Conservation (phyloP, 305 asterid genomes). For the Fraxinus platypoda region DNA sequence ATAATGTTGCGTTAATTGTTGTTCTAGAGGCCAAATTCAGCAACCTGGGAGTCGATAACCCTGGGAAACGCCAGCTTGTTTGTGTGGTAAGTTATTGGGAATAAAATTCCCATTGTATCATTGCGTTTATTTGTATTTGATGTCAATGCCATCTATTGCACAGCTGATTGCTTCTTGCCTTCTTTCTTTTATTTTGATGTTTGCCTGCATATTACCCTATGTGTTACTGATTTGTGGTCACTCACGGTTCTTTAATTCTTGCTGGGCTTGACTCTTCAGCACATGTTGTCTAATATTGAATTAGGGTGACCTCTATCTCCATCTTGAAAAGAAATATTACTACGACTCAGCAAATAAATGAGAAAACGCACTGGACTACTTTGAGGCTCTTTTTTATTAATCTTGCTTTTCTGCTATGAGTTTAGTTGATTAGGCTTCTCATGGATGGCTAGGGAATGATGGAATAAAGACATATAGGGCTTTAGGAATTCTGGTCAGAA, state of each 20-base stretch:
- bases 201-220: not conserved
- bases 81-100: slow-evolving; percentile 69
- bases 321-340: not conserved
- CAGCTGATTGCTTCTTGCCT: not conserved
- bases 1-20: slow-evolving; percentile 77
- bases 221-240: not conserved
- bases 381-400: not conserved
- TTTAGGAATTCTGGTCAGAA: not conserved
- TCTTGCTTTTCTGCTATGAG: not conserved
- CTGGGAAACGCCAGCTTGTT: slow-evolving; percentile 87
- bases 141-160: not conserved
- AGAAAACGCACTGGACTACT: not conserved
- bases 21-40: slow-evolving; percentile 88
- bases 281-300: not conserved
- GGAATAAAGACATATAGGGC: not conserved
- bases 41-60: slow-evolving; percentile 76
- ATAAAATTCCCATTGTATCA: not conserved
- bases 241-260: not conserved
- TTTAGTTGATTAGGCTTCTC: not conserved
- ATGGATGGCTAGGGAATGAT: not conserved
- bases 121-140: not conserved
- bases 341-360: not conserved
- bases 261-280: not conserved
- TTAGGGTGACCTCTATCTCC: not conserved
- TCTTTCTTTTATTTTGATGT: not conserved